Base-by-base conservation (phyloP, 2,329 filamentous ascomycete genomes). In the Ceratocystis variospora region DNA sequence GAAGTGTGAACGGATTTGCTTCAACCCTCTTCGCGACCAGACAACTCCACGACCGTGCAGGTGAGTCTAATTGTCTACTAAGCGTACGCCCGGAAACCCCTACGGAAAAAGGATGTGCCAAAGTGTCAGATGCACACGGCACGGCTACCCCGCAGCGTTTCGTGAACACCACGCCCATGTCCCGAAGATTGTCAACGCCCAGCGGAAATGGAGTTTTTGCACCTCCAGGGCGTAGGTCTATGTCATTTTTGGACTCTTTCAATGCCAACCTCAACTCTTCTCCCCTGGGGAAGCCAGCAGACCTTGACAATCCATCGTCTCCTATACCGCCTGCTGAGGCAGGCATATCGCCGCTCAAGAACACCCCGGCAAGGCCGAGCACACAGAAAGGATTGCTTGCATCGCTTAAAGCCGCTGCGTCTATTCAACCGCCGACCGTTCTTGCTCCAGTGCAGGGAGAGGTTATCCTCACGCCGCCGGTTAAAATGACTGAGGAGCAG, bases 401-500 rank as follows among this genome's bases (percentile, higher is more conserved):
- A 70, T 53, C 48, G 25, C 55, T 59, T 7, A 59, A 59, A n/a
- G 72, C 59, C 64, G 71, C 65, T 69, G 67, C 80, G 0, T 78
- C 86, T 28, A 74, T 87, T 2, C 85, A 84, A 4, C 84, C 84
- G 0, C 73, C 80, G 1, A 79, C 82, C 50, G 77, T 81, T 1
- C 72, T 88, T 61, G 81, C 83, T 8, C 85, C 85, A 0, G 83
- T 80, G 53, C 79, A 81, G 1, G 79, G 78, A 15, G 77, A 80
- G 66, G 80, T 82, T 69, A 83, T 84, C 67, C 72, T 85, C 63
- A 83, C 81, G 17, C 84, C 85, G 28, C 85, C 84, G 1, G 77
- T 83, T 70, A 85, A 88, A 75, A 76, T 78, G 50, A 70, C 74
- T 3, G 76, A 78, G 62, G 72, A 68, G 19, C 67, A 68, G 62